Evolutionary conservation across 768 basidiomycete genomes (phyloP).

Genomic region (Trametes cinnabarina): DNA sequence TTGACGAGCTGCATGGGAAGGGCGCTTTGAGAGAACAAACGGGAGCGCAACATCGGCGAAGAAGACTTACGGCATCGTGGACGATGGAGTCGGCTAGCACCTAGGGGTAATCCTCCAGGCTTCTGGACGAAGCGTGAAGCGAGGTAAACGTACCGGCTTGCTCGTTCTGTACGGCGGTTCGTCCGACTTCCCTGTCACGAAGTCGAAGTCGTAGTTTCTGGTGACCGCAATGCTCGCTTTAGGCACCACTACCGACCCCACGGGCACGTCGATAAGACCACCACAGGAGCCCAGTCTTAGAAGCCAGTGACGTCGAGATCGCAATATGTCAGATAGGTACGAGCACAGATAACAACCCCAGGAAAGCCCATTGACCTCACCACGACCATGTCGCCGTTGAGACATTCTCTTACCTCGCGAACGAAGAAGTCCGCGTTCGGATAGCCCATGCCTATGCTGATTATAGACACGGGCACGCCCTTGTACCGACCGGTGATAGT

Average conservation of each 20-base stretch:
- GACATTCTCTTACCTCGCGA: conserved; percentile 72
- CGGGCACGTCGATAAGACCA: conserved; percentile 60
- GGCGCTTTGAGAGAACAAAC: background rate
- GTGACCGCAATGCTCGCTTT: conserved; percentile 63
- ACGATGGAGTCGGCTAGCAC: conserved; percentile 58
- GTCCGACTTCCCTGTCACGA: conserved; percentile 42
- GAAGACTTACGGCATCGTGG: conserved; percentile 45
- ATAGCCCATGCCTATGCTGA: conserved; percentile 82
- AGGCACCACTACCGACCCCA: conserved; percentile 77
- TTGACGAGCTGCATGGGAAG: conserved; percentile 41
- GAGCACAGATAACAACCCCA: background rate
- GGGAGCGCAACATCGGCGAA: conserved; percentile 7
- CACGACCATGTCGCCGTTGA: conserved; percentile 58
- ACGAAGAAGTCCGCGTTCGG: conserved; percentile 87
- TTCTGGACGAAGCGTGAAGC: conserved; percentile 7
- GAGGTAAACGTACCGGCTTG: conserved; percentile 48
- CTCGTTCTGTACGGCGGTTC: conserved; percentile 65
- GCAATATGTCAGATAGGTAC: conserved; percentile 11
- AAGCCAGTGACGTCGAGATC: conserved; percentile 1
- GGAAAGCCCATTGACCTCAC: conserved; percentile 38
- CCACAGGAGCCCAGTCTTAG: conserved; percentile 81
- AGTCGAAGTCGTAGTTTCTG: conserved; percentile 79
- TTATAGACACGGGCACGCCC: conserved; percentile 62
- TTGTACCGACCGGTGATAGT: conserved; percentile 42
- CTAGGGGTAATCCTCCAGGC: conserved; percentile 34